A percentile compares a stretch with the other conserved stretches of the same genome.
These are phyloP conservation scores for Pseudonectria foliicola DNA, from an alignment of 2,329 filamentous ascomycete species.

Conservation along the genomic window DNA sequence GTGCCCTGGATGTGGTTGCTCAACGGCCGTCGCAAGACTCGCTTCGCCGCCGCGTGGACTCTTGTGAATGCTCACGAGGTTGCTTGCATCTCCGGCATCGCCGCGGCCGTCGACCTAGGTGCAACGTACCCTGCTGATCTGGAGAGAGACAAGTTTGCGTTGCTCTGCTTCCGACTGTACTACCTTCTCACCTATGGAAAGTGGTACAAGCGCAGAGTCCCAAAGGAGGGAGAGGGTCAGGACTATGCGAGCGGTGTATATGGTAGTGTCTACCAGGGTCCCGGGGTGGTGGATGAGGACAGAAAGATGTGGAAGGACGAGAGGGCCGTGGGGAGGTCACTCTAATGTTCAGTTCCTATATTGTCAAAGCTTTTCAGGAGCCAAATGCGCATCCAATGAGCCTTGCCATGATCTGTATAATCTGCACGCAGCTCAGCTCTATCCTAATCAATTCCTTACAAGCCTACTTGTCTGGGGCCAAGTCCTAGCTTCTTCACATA, in stretches of 20 bases:
- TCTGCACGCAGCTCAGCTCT: too few species aligned
- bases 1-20: slow-evolving; percentile 68
- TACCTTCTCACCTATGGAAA: slow-evolving; percentile 54
- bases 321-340: too few species aligned
- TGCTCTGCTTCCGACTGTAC: slow-evolving; percentile 54
- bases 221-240: slow-evolving; percentile 39
- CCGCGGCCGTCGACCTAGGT: slow-evolving; percentile 62
- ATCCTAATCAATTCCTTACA: too few species aligned
- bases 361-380: too few species aligned
- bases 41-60: slow-evolving; percentile 62
- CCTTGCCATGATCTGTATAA: too few species aligned
- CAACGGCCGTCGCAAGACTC: slow-evolving; percentile 56
- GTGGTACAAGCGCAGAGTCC: slow-evolving; percentile 44
- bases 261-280: slow-evolving; percentile 52
- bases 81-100: slow-evolving; percentile 63
- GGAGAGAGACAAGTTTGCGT: slow-evolving; percentile 54
- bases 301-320: slow-evolving; percentile 43
- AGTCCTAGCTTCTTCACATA: too few species aligned
- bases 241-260: slow-evolving; percentile 52
- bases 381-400: too few species aligned
- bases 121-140: slow-evolving; percentile 52
- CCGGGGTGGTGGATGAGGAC: slow-evolving; percentile 47
- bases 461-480: too few species aligned
- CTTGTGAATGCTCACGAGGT: slow-evolving; percentile 64
- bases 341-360: too few species aligned